Percentiles rank a stretch among this genome's conserved stretches.
These are phyloP conservation scores for Ulmus americana DNA, from an alignment of 331 rosid genomes.

Conservation along the genomic window DNA sequence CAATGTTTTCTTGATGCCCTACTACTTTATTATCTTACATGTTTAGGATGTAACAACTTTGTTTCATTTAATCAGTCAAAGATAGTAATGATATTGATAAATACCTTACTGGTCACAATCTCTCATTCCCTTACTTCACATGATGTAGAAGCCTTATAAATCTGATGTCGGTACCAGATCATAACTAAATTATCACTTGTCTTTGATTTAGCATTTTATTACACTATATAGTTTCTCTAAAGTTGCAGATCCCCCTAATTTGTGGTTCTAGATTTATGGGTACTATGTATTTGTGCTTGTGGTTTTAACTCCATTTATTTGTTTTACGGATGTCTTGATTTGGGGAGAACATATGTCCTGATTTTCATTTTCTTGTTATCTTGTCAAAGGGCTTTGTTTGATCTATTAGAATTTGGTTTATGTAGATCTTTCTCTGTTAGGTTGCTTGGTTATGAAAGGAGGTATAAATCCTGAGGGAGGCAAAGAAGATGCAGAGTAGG, in stretches of 20 bases:
- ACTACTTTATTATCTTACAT: no score
- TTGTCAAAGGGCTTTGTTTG: conserved; percentile 12
- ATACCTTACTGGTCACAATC: neutral
- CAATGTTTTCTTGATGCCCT: no score
- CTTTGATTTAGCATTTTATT: neutral
- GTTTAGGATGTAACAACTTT: no score
- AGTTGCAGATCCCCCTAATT: neutral
- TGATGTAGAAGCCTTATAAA: neutral
- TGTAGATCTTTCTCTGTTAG: conserved; percentile 27
- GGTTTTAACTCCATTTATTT: neutral
- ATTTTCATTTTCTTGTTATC: neutral
- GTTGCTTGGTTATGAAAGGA: conserved; percentile 76
- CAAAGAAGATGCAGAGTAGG: conserved; percentile 78
- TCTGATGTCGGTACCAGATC: neutral
- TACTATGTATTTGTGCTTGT: neutral
- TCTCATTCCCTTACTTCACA: neutral
- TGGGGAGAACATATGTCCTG: neutral
- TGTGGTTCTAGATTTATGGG: neutral
- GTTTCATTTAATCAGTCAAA: no score
- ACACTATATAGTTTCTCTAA: neutral
- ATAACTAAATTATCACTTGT: neutral
- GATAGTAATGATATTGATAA: no score
- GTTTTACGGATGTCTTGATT: neutral
- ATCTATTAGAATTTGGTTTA: conserved; percentile 16
- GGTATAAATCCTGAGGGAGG: conserved; percentile 91